Percentiles rank a stretch among this genome's conserved stretches.
Evolutionary conservation across 2,329 filamentous ascomycete species (phyloP).

Genomic region (Talaromyces sp.): DNA sequence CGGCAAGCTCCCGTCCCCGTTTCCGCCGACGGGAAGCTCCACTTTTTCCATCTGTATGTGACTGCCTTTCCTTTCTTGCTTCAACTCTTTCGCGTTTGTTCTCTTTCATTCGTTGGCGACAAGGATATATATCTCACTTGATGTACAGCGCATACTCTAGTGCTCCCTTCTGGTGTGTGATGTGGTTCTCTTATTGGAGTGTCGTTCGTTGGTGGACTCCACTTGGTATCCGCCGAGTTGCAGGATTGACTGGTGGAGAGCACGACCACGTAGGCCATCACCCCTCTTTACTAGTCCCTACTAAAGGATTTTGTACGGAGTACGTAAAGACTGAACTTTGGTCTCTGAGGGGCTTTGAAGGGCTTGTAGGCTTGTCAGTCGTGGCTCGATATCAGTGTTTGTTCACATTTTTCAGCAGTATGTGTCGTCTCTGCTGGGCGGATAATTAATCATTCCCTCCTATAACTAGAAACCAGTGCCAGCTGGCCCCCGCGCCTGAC

Average conservation of each 20-base stretch:
- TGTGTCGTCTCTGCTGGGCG: not conserved
- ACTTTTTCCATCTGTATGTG: not conserved
- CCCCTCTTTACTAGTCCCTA: not conserved
- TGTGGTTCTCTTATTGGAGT: not conserved
- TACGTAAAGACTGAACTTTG: not conserved
- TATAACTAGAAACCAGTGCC: not conserved
- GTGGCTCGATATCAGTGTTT: not conserved
- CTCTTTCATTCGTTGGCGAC: not conserved
- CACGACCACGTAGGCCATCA: constrained; percentile 15
- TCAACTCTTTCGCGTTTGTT: not conserved
- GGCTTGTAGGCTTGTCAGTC: not conserved
- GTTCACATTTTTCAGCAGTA: not conserved
- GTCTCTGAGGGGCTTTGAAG: not conserved
- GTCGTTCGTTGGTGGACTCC: not conserved
- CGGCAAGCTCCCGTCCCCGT: constrained; percentile 17
- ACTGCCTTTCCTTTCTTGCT: not conserved
- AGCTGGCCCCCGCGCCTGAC: not conserved
- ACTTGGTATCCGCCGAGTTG: not conserved
- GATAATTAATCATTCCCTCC: not conserved
- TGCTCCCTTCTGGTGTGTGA: not conserved
- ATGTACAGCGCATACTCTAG: constrained; percentile 18
- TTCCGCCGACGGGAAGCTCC: constrained; percentile 16
- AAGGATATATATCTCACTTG: not conserved
- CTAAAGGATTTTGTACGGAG: not conserved
- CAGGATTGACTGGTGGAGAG: constrained; percentile 14